Evolutionary conservation across 2,329 filamentous ascomycete genomes (phyloP), one percentile per base, ranked within the genome.

Genomic region (Claviceps arundinis): DNA sequence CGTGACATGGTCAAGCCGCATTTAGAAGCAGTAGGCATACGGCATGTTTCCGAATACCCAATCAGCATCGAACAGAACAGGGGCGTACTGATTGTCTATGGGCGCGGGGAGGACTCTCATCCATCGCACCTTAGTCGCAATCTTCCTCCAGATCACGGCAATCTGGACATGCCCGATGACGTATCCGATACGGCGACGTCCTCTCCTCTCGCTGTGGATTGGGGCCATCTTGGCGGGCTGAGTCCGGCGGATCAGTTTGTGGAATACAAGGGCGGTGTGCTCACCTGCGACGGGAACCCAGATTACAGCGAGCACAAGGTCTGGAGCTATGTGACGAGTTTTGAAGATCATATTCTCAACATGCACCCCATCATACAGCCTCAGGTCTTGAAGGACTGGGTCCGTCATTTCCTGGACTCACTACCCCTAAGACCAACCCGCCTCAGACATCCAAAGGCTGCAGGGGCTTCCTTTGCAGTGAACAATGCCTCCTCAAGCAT

Each of bases 51-150:
- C 52, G 79, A 85, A 57, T 94, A 89, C 63, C 87, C 89, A 0
- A 85, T 93, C 65, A 75, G 81, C 30, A 74, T 82, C 50, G 89
- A 95, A 65, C 80, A 87, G 61, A 76, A 76, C 52, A 80, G 89
- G 34, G 89, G 89, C 1, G 68, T 87, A 6, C 72, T 95, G 42
- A 80, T 85, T 24, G 72, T 91, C 2, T 89, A 85, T 66, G 89
- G 89, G 1, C 79, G 83, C 54, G 89, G 89, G 3, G 88, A 94
- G 67, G 87, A 85, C 37, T 72, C 77, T 26, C 82, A 84, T 59
- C 71, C 73, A 24, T 77, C 77, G 45, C 72, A 77, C 24, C 70
- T 66, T 7, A 68, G 73, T 37, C 70, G 68, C 52, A 70, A 73
- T 60, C 50, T 60, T 16, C 8, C 24, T 43, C 59, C 65, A 24